Base-by-base conservation (phyloP, 2,329 filamentous ascomycete species). In the Dothiorella sarmentorum region DNA sequence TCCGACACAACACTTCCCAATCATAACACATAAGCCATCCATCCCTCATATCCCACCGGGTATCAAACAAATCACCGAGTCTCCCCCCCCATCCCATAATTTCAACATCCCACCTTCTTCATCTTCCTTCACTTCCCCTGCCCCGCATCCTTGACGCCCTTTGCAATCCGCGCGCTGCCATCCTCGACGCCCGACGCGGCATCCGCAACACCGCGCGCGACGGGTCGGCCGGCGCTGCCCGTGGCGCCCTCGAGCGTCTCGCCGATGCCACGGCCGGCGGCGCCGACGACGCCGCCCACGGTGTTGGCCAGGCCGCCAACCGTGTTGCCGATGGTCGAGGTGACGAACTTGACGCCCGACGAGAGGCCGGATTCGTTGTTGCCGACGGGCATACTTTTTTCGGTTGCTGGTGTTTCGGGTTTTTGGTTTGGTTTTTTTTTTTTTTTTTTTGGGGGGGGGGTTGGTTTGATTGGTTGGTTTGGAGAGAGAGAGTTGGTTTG, bases 261-360 rank as follows among this genome's bases (percentile, higher is more conserved):
- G 35, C 76, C 77, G 22, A 78, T 63, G 17, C 76, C 76, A 31
- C 74, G 67, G 38, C 76, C 76, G 11, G 75, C 66, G 13, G 76
- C 73, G 43, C 77, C 82, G 13, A 82, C 77, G 2, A 83, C 74
- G 27, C 80, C 57, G 38, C 57, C 57, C 7, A 59, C 57, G 7
- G 57, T 59, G 40, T 59, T 59, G 57, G 49, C 37, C n/a, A 59
- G 31, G n/a, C 57, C 57, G 47, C 57, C 57, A 42, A 78, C 76
- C 0, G 78, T 78, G 66, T 84, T 84, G 51, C 82, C 81, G 24
- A 82, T 68, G 1, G 81, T 82, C 1, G 78, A 81, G 4, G 80
- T 83, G 51, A 82, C 79, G 63, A 81, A 81, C 63, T 80, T 82
- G 57, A 81, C 75, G 58, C 80, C 78, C 51, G 78, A 79, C 0